phyloP scores from a whole-genome alignment of 2,329 filamentous ascomycete species.

The Penicillium sp. region DNA sequence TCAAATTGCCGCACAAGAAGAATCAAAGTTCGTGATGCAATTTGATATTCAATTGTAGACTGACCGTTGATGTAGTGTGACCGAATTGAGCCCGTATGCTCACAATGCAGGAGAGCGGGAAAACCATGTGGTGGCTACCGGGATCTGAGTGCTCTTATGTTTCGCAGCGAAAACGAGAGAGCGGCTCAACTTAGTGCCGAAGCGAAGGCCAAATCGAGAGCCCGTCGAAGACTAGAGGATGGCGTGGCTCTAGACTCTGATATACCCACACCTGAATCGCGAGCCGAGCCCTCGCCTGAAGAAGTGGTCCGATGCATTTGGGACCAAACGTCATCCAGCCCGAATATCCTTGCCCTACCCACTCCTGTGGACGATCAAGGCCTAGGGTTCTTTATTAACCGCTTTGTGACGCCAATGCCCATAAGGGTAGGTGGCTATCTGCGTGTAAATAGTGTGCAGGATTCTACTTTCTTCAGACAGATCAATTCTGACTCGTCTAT shows the following conservation, averaged over 20 bases:
- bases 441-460: background rate
- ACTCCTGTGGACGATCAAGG: conserved; percentile 22
- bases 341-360: conserved; percentile 9
- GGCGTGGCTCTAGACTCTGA: background rate
- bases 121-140: conserved; percentile 33
- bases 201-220: conserved; percentile 21
- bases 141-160: conserved; percentile 29
- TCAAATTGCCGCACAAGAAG: conserved; percentile 27
- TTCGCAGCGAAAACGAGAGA: conserved; percentile 33
- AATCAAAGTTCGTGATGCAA: conserved; percentile 23
- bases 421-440: background rate
- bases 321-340: background rate
- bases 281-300: background rate
- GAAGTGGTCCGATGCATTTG: background rate
- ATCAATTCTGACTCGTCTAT: conserved; percentile 11
- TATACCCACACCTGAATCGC: background rate
- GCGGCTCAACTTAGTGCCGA: conserved; percentile 22
- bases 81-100: conserved; percentile 28
- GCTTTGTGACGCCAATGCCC: conserved; percentile 18
- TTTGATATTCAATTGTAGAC: background rate
- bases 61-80: conserved; percentile 28
- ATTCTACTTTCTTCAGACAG: conserved; percentile 4
- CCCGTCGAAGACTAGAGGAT: conserved; percentile 13
- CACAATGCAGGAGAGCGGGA: conserved; percentile 33
- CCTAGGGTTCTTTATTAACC: conserved; percentile 24